Conservation (phyloP, 2,329 filamentous ascomycete genomes). For the Stemphylium lycopersici region DNA sequence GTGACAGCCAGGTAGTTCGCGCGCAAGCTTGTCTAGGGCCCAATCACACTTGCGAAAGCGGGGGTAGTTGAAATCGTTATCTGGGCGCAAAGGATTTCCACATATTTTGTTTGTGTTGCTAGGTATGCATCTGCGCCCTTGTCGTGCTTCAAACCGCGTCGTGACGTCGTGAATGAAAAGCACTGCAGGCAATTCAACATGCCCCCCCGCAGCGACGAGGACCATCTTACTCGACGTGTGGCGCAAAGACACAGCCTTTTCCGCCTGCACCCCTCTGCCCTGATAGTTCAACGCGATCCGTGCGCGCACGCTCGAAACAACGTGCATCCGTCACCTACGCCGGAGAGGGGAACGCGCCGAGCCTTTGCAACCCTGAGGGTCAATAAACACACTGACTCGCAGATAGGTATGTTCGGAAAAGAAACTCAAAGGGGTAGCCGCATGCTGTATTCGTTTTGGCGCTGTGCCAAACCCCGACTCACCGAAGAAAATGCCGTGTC, state of each 20-base stretch:
- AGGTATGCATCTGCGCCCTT: neutral
- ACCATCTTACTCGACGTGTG: neutral
- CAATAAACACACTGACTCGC: conserved; percentile 1
- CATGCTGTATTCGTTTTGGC: neutral
- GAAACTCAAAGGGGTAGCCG: neutral
- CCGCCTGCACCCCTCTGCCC: neutral
- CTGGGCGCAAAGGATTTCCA: no score
- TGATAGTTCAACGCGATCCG: neutral
- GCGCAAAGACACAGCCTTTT: conserved; percentile 1
- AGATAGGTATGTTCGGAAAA: conserved; percentile 1
- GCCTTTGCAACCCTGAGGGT: neutral
- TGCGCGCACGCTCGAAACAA: neutral
- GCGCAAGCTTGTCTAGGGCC: no score
- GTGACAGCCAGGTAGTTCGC: neutral
- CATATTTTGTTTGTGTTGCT: no score
- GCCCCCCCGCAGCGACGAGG: neutral
- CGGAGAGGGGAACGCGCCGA: neutral
- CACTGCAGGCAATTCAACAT: conserved; percentile 5
- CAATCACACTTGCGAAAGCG: no score
- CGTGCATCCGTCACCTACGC: no score
- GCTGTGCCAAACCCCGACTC: neutral
- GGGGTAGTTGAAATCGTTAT: no score
- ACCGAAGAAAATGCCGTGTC: conserved; percentile 6
- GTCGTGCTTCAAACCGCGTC: neutral
- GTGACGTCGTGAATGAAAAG: conserved; percentile 8